These are phyloP conservation scores for Adansonia madagascariensis DNA, from an alignment of 441 rosid species.

Conservation along the genomic window DNA sequence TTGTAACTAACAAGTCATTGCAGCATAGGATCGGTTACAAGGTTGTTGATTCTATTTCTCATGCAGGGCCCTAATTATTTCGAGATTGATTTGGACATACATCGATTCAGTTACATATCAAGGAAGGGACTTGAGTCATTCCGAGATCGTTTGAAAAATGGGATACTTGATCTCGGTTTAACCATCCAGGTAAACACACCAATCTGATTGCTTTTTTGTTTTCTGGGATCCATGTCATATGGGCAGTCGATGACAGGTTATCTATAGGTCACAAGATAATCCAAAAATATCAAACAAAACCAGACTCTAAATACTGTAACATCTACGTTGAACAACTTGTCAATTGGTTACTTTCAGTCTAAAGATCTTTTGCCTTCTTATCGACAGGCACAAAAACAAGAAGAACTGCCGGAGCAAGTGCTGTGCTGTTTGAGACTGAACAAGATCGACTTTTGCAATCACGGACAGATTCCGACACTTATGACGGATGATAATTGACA, in stretches of 20 bases:
- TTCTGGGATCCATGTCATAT: neutral
- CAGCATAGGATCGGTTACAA: neutral
- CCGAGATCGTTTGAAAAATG: slow-evolving; percentile 72
- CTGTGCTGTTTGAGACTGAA: slow-evolving; percentile 77
- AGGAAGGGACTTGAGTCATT: slow-evolving; percentile 88
- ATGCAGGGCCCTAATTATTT: slow-evolving; percentile 84
- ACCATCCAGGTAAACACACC: slow-evolving; percentile 73
- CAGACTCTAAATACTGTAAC: neutral
- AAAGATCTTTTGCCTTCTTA: neutral
- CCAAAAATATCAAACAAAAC: neutral
- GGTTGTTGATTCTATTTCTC: neutral
- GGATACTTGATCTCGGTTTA: slow-evolving; percentile 78
- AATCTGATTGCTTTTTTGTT: neutral
- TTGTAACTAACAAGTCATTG: neutral
- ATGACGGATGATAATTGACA: slow-evolving; percentile 46
- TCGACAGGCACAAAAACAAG: slow-evolving; percentile 78
- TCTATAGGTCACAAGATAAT: neutral
- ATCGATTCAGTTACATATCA: slow-evolving; percentile 87
- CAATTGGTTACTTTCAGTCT: neutral
- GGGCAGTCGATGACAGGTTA: neutral
- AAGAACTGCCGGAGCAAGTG: slow-evolving; percentile 83
- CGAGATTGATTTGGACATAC: slow-evolving; percentile 92
- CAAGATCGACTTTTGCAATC: slow-evolving; percentile 76
- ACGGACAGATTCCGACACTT: slow-evolving; percentile 69
- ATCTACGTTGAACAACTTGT: neutral